These are phyloP conservation scores for Fusarium sp. DNA, from an alignment of 2,329 filamentous ascomycete genomes.

Conservation along the genomic window DNA sequence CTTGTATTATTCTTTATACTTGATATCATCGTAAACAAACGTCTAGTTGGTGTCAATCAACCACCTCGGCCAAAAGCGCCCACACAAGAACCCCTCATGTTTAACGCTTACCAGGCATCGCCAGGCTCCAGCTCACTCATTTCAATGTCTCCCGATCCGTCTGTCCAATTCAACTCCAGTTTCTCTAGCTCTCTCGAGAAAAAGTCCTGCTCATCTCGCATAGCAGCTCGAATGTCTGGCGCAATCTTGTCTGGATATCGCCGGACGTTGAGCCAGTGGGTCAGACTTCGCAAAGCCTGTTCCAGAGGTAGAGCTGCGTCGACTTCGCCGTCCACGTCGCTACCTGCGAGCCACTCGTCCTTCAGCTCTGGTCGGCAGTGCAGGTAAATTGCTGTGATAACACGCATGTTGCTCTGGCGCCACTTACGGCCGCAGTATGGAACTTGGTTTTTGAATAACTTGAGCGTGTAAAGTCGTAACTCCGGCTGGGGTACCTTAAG, in stretches of 20 bases:
- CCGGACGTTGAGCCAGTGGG: conserved; percentile 94
- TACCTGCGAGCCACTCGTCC: conserved; percentile 94
- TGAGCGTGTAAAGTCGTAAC: conserved; percentile 93
- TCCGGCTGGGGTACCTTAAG: conserved; percentile 91
- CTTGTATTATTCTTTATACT: conserved; percentile 10
- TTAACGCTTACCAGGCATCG: conserved; percentile 47
- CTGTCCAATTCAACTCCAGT: conserved; percentile 70
- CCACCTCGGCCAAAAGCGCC: conserved; percentile 8
- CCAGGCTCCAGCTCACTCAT: conserved; percentile 55
- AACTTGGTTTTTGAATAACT: conserved; percentile 98
- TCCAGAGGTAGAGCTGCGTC: conserved; percentile 94
- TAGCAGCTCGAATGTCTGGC: conserved; percentile 67
- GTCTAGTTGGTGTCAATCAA: not conserved
- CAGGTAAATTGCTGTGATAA: conserved; percentile 96
- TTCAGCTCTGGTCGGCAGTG: conserved; percentile 93
- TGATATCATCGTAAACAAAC: conserved; percentile 7
- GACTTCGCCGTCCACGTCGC: conserved; percentile 92
- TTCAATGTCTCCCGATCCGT: conserved; percentile 56
- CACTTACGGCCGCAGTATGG: conserved; percentile 98
- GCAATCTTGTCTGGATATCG: conserved; percentile 86
- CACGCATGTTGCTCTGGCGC: conserved; percentile 98
- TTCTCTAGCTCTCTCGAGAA: conserved; percentile 84
- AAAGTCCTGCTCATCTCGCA: conserved; percentile 84
- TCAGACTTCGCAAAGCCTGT: conserved; percentile 88
- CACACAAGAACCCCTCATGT: conserved; percentile 10